Evolutionary conservation across 305 asterid genomes (phyloP).

Genomic region (Fraxinus greggii): DNA sequence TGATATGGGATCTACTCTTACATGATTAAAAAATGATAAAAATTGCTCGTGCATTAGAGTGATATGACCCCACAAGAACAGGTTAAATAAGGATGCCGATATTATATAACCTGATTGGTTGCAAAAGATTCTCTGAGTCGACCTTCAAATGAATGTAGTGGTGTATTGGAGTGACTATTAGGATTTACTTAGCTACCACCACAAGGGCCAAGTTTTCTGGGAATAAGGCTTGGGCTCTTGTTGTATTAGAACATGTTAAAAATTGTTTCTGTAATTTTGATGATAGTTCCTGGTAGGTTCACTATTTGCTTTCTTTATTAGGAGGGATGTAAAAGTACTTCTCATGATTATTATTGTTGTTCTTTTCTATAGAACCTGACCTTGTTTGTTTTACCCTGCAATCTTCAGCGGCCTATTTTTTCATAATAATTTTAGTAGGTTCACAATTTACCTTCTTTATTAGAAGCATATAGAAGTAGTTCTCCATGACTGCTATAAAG

Average conservation of each 20-base stretch:
- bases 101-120: background rate
- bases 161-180: background rate
- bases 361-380: background rate
- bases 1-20: background rate
- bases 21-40: background rate
- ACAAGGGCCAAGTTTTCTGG: background rate
- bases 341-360: background rate
- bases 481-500: background rate
- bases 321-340: background rate
- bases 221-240: background rate
- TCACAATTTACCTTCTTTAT: background rate
- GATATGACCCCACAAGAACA: background rate
- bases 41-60: background rate
- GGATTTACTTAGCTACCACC: background rate
- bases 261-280: background rate
- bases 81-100: background rate
- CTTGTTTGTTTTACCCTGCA: background rate
- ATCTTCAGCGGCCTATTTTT: background rate
- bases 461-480: background rate
- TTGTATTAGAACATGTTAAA: background rate
- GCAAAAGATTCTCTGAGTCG: background rate
- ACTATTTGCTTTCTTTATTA: background rate
- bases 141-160: background rate
- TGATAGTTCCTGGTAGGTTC: background rate
- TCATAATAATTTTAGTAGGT: background rate